phyloP scores from a whole-genome alignment of 306 rosid species.

The Corylus americana region DNA sequence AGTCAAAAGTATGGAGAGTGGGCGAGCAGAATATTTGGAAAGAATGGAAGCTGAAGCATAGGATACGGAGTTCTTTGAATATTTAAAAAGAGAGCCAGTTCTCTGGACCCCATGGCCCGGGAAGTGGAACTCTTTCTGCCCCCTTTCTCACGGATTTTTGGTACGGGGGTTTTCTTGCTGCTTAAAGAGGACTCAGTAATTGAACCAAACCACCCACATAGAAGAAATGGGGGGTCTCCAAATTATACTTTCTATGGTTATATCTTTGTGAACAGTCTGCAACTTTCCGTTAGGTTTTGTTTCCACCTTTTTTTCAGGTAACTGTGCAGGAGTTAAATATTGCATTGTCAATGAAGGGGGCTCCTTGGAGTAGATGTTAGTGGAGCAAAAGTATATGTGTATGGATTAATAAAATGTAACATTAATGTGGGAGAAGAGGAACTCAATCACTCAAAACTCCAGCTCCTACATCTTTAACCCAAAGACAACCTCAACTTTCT shows the following conservation, averaged over 20 bases:
- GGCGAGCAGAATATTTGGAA: conserved; percentile 16
- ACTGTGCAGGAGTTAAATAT: neutral
- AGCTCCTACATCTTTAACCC: neutral
- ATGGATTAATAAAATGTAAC: neutral
- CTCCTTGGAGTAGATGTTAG: neutral
- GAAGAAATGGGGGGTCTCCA: conserved; percentile 15
- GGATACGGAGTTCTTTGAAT: conserved; percentile 17
- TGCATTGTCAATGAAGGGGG: neutral
- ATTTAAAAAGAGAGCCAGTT: neutral
- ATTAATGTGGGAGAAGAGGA: neutral
- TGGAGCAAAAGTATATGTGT: neutral
- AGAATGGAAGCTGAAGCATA: conserved; percentile 18
- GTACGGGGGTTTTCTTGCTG: conserved; percentile 34
- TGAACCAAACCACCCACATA: conserved; percentile 35
- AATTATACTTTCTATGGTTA: neutral
- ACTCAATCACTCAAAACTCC: neutral
- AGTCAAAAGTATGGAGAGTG: neutral
- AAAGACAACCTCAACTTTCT: neutral
- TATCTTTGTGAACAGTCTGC: neutral
- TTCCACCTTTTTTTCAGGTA: neutral
- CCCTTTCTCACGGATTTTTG: conserved; percentile 23
- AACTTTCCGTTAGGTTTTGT: neutral
- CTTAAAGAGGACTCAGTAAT: conserved; percentile 26
- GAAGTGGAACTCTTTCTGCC: conserved; percentile 8
- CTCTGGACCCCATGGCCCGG: conserved; percentile 33